Base-by-base conservation (phyloP, 805 yeast genomes). In the Candida boleticola region DNA sequence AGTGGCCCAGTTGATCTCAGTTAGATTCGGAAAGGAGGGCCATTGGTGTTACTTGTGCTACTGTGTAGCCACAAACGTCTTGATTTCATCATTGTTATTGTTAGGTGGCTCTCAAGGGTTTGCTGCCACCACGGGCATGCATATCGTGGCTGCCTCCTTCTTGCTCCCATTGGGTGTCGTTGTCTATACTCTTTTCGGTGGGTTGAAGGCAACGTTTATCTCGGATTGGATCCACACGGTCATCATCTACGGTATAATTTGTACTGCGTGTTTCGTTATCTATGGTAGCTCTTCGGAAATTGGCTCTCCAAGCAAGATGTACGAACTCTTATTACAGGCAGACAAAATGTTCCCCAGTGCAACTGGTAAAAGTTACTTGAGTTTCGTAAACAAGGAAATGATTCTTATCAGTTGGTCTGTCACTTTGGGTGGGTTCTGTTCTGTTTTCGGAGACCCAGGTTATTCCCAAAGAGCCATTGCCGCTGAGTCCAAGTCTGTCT, bases 141-240 rank as follows among this genome's bases (percentile, higher is more conserved):
- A 69, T 44, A 60, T 63, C 29, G 68, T 67, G 23, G 79, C 79
- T 11, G 72, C 76, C 2, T 61, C 67, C 31, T 64, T 73, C 47
- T 52, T 75, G 18, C 51, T 74, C 3, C 78, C 79, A 3, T 46
- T 73, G 14, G 90, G 90, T 55, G 89, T 85, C 36, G 74, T 83
- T 40, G 60, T 83, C 29, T 86, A 85, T 63, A 85, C 92, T 2
- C 61, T 85, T 40, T 80, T 83, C 53, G 95, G 95, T 51, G 95
- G 95, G 51, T 74, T 86, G 54, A 85, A 82, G 55, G 89, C 95
- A 2, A 85, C 93, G 2, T 85, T 86, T 60, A 60, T 86, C 44
- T 83, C 93, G 1, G 95, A 86, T 60, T 86, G 82, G 58, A 71
- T 77, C 42, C 95, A 86, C 63, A 71, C 77, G 0, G 73, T 71